Percentiles rank a stretch among this genome's conserved stretches.
Evolutionary conservation across 177 flowering plant species (phyloP).

Genomic region (Vitis hybrid): DNA sequence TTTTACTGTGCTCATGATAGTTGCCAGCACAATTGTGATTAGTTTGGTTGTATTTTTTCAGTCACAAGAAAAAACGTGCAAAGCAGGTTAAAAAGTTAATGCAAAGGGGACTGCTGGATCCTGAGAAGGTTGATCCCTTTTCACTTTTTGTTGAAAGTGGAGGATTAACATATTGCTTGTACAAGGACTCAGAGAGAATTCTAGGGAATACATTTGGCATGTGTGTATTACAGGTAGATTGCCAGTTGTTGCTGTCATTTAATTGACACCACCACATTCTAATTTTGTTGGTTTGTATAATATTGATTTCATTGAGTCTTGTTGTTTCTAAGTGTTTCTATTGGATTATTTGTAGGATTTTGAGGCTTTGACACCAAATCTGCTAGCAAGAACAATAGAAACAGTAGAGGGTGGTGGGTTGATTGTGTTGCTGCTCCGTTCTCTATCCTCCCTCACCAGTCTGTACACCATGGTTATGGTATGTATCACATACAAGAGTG

Average conservation of each 20-base stretch:
- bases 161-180: conserved; percentile 73
- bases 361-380: conserved; percentile 97
- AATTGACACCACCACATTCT: neutral
- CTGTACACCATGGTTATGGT: conserved; percentile 98
- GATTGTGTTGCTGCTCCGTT: conserved; percentile 72
- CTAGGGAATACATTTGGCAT: conserved; percentile 95
- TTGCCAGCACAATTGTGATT: neutral
- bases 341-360: conserved; percentile 60
- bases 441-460: conserved; percentile 82
- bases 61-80: conserved; percentile 82
- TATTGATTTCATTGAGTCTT: conserved; percentile 1
- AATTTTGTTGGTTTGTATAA: neutral
- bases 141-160: conserved; percentile 77
- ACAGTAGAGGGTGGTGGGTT: conserved; percentile 98
- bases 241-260: neutral
- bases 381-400: conserved; percentile 92
- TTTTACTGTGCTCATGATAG: too few relatives aligned
- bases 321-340: neutral
- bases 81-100: conserved; percentile 68
- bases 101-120: conserved; percentile 76
- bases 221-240: conserved; percentile 88
- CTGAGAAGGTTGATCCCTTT: conserved; percentile 78
- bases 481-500: conserved; percentile 8
- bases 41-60: conserved; percentile 26
- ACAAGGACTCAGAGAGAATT: conserved; percentile 89